Evolutionary conservation across 1,284 basidiomycete species (phyloP), one percentile per base, ranked within the genome.

Genomic region (Erythrobasidium hasegawianum): DNA sequence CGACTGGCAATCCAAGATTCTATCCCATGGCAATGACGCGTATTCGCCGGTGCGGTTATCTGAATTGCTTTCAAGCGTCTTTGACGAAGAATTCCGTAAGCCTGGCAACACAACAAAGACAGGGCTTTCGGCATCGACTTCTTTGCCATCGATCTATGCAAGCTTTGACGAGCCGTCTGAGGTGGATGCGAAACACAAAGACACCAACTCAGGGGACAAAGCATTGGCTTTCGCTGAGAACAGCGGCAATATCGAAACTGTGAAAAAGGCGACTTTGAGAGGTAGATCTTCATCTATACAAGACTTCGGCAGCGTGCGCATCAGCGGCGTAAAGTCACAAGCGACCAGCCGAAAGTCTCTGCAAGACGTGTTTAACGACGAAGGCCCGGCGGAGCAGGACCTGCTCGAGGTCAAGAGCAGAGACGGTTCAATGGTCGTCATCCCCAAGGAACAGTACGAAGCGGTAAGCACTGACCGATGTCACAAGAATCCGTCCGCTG

Each of bases 181-280:
- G 49, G 29, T 4, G 41, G 26, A 20, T 9, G 26, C 14, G n/a
- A n/a, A n/a, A n/a, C n/a, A n/a, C n/a, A n/a, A n/a, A 29, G 24
- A 24, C 10, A 7, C 26, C 13, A 43, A 26, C 9, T 38, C 60
- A n/a, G 33, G 11, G 33, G 33, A 33, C 5, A 47, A 24, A 50
- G n/a, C 18, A n/a, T 29, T 64, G 16, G 27, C 20, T 33, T 65
- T 65, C 38, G 62, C 62, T 2, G 62, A 65, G 45, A 49, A 45
- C n/a, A 55, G 57, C 27, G 62, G 55, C 4, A 57, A 57, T 22
- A 52, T 65, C 39, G 33, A 47, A 13, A 65, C 62, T 10, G 41
- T 65, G 54, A 65, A 58, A 45, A 57, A 65, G 39, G 27, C 14
- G 14, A 27, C 54, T 24, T 7, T 47, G 43, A 11, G 9, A 27